Evolutionary conservation across 2,329 filamentous ascomycete genomes (phyloP).

Genomic region (Penicillium occitanis): DNA sequence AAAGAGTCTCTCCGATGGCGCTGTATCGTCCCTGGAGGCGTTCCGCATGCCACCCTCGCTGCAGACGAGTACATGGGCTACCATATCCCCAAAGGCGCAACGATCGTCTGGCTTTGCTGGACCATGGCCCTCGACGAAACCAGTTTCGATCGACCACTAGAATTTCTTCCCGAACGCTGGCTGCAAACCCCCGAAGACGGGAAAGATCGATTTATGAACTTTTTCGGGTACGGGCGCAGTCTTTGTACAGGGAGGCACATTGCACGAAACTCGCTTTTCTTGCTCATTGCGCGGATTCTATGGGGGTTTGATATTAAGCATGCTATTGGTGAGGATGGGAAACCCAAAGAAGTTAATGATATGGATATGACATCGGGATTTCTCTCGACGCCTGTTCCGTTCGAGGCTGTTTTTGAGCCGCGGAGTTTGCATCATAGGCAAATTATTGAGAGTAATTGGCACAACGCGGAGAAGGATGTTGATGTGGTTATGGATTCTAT

Average conservation of each 20-base stretch:
- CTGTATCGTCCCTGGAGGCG: slow-evolving; percentile 41
- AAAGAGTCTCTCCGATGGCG: slow-evolving; percentile 36
- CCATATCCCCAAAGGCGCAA: slow-evolving; percentile 51
- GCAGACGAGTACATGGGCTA: slow-evolving; percentile 52
- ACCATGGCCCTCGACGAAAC: slow-evolving; percentile 43
- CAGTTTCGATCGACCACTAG: slow-evolving; percentile 30
- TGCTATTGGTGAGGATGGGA: slow-evolving; percentile 24
- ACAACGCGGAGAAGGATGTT: slow-evolving; percentile 25
- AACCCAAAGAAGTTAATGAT: slow-evolving; percentile 28
- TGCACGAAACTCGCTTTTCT: slow-evolving; percentile 43
- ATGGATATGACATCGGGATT: slow-evolving; percentile 27
- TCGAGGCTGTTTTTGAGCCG: slow-evolving; percentile 30
- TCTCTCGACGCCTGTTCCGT: slow-evolving; percentile 27
- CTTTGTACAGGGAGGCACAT: slow-evolving; percentile 42
- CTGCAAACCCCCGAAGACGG: slow-evolving; percentile 44
- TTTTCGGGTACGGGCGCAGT: slow-evolving; percentile 58
- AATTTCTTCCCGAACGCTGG: slow-evolving; percentile 43
- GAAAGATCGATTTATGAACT: slow-evolving; percentile 48
- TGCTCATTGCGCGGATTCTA: slow-evolving; percentile 59
- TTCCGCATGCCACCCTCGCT: slow-evolving; percentile 48
- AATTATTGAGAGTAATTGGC: slow-evolving; percentile 28
- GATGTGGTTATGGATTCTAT: slow-evolving; percentile 21
- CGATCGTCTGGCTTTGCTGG: slow-evolving; percentile 46
- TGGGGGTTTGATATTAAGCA: slow-evolving; percentile 34
- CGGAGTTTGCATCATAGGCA: slow-evolving; percentile 25